These are phyloP conservation scores for Evernia prunastri DNA, from an alignment of 495 filamentous ascomycete species.

Conservation along the genomic window DNA sequence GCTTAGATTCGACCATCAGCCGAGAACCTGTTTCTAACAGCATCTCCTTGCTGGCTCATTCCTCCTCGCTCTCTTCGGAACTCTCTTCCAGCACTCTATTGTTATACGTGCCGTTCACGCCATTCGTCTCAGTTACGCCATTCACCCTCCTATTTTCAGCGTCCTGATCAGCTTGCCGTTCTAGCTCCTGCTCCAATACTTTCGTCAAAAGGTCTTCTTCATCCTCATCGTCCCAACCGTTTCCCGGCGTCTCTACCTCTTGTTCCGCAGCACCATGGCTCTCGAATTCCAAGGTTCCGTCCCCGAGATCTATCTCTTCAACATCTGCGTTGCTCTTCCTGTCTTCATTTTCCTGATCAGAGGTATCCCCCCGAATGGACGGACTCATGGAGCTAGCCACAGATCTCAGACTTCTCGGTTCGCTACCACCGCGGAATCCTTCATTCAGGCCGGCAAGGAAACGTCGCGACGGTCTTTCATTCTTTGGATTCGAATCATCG, in stretches of 20 bases:
- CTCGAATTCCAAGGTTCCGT: constrained; percentile 3
- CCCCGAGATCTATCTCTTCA: constrained; percentile 23
- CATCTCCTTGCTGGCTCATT: constrained; percentile 15
- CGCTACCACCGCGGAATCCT: constrained; percentile 16
- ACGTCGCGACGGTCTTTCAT: constrained; percentile 18
- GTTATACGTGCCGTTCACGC: neutral
- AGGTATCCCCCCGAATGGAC: constrained; percentile 15
- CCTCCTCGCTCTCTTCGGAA: constrained; percentile 28
- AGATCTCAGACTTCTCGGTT: constrained; percentile 26
- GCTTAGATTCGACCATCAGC: neutral
- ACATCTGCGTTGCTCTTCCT: constrained; percentile 21
- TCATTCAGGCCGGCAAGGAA: constrained; percentile 19
- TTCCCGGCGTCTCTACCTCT: constrained; percentile 8
- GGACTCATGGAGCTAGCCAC: constrained; percentile 29
- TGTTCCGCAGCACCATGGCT: constrained; percentile 8
- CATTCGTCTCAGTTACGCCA: neutral
- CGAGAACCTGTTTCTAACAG: neutral
- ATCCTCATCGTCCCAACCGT: constrained; percentile 19
- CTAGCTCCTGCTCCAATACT: constrained; percentile 26
- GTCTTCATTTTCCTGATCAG: constrained; percentile 13
- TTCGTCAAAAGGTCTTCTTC: constrained; percentile 19
- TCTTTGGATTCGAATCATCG: constrained; percentile 16
- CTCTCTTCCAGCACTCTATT: constrained; percentile 21
- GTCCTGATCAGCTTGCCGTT: constrained; percentile 27
- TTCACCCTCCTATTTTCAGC: constrained; percentile 9